These are phyloP conservation scores for Acrocalymma vagum DNA, from an alignment of 2,329 filamentous ascomycete species.

Conservation along the genomic window DNA sequence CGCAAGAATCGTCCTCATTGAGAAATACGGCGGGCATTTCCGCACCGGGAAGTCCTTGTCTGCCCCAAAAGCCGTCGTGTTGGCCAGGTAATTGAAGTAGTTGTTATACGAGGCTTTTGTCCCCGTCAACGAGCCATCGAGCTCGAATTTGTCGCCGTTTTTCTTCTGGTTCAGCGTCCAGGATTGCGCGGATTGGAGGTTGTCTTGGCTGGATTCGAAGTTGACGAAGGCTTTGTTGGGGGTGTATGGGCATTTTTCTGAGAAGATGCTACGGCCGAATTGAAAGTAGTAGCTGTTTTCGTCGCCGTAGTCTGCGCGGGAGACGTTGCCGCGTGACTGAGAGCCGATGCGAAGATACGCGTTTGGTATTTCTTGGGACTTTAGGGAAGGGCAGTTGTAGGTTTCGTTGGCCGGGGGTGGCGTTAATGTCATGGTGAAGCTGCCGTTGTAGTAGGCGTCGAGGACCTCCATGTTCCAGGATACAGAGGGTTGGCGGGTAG, in stretches of 20 bases:
- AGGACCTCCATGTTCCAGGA: conserved; percentile 15
- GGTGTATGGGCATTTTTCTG: conserved; percentile 9
- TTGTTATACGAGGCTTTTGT: conserved; percentile 8
- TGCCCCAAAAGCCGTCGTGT: conserved; percentile 10
- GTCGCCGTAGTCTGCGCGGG: conserved; percentile 7
- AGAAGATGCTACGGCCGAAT: conserved; percentile 8
- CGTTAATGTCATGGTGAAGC: conserved; percentile 9
- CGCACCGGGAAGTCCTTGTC: conserved; percentile 2
- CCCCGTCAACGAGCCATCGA: conserved; percentile 8
- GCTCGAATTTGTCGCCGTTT: conserved; percentile 7
- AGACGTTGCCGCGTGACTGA: conserved; percentile 1
- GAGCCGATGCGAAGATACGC: conserved; percentile 10
- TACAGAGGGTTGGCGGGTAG: conserved; percentile 1
- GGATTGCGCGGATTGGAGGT: conserved; percentile 5
- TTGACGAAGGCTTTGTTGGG: conserved; percentile 14
- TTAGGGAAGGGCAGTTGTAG: conserved; percentile 31
- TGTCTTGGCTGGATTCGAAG: conserved; percentile 17
- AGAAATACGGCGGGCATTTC: conserved; percentile 6
- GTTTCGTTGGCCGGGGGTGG: conserved; percentile 15
- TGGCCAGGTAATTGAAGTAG: conserved; percentile 16
- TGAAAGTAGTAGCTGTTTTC: conserved; percentile 13
- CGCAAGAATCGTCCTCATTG: conserved; percentile 3
- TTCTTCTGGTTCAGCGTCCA: conserved; percentile 12
- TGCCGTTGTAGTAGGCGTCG: conserved; percentile 18
- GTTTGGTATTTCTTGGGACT: conserved; percentile 6